Evolutionary conservation across 2,329 filamentous ascomycete genomes (phyloP).

Genomic region (Paecilomyces sp.): DNA sequence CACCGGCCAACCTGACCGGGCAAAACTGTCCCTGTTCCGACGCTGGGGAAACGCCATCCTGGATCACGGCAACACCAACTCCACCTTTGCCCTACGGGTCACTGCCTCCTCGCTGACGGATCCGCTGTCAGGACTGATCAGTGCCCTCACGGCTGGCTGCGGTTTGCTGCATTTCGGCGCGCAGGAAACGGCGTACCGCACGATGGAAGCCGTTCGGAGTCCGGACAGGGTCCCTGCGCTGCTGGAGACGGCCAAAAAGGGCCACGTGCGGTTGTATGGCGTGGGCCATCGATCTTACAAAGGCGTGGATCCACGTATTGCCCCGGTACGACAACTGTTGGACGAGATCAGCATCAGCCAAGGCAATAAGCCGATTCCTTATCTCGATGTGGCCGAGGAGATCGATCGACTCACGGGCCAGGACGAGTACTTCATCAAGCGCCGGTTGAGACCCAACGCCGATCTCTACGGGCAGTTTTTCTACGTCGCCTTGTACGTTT

Average conservation of each 20-base stretch:
- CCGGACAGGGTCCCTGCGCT: slow-evolving; percentile 20
- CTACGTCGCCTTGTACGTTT: slow-evolving; percentile 33
- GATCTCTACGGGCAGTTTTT: slow-evolving; percentile 41
- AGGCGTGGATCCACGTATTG: slow-evolving; percentile 19
- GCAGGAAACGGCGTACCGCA: slow-evolving; percentile 49
- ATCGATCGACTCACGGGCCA: slow-evolving; percentile 17
- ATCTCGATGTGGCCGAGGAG: slow-evolving; percentile 14
- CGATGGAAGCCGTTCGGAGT: slow-evolving; percentile 14
- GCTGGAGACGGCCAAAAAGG: slow-evolving; percentile 20
- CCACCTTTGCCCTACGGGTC: slow-evolving; percentile 50
- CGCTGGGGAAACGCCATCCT: slow-evolving; percentile 50
- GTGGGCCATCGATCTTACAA: slow-evolving; percentile 27
- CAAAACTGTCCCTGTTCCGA: slow-evolving; percentile 42
- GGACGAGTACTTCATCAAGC: slow-evolving; percentile 19
- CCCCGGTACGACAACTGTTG: slow-evolving; percentile 17
- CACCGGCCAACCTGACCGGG: slow-evolving; percentile 43
- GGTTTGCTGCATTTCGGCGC: slow-evolving; percentile 55
- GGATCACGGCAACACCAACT: slow-evolving; percentile 54
- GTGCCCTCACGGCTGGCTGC: slow-evolving; percentile 48
- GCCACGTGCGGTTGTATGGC: slow-evolving; percentile 20
- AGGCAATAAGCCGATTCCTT: slow-evolving; percentile 8
- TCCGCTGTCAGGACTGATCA: slow-evolving; percentile 46
- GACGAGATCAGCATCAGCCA: slow-evolving; percentile 10
- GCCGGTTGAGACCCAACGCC: slow-evolving; percentile 37
- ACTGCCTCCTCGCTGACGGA: slow-evolving; percentile 52